A percentile compares a stretch with the other conserved stretches of the same genome.
These are phyloP conservation scores for Dactylonectria estremocensis DNA, from an alignment of 2,329 filamentous ascomycete genomes.

Conservation along the genomic window DNA sequence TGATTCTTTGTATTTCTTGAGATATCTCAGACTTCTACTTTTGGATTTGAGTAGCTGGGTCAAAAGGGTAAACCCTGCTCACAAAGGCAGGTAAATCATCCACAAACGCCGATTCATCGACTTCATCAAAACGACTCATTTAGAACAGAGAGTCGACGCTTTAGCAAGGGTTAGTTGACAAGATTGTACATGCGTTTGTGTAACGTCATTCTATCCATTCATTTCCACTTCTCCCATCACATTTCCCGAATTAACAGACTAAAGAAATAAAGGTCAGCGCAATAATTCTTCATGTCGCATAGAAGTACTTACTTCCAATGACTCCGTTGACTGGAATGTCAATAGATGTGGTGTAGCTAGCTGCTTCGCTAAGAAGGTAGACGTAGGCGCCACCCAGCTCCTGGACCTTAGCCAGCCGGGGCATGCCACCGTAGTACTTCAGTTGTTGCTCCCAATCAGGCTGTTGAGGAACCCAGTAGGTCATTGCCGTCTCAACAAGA, in stretches of 20 bases:
- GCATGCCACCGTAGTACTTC: constrained; percentile 72
- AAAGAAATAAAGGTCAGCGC: neutral
- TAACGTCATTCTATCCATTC: neutral
- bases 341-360: constrained; percentile 65
- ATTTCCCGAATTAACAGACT: constrained; percentile 28
- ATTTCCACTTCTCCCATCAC: neutral
- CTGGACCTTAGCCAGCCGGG: constrained; percentile 65
- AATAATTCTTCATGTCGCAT: neutral
- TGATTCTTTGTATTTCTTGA: too few species aligned
- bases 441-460: constrained; percentile 71
- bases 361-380: constrained; percentile 67
- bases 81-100: too few species aligned
- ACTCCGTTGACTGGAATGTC: constrained; percentile 59
- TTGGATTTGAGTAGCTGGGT: too few species aligned
- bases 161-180: too few species aligned
- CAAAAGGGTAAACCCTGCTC: too few species aligned
- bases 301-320: constrained; percentile 31
- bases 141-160: too few species aligned
- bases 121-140: too few species aligned
- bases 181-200: neutral
- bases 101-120: too few species aligned
- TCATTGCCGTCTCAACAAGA: constrained; percentile 59
- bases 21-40: too few species aligned
- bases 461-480: constrained; percentile 64
- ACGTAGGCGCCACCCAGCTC: constrained; percentile 72